A percentile compares a stretch with the other conserved stretches of the same genome.
phyloP scores from a whole-genome alignment of 2,329 filamentous ascomycete genomes.

The Colletotrichum neosansevieriae region DNA sequence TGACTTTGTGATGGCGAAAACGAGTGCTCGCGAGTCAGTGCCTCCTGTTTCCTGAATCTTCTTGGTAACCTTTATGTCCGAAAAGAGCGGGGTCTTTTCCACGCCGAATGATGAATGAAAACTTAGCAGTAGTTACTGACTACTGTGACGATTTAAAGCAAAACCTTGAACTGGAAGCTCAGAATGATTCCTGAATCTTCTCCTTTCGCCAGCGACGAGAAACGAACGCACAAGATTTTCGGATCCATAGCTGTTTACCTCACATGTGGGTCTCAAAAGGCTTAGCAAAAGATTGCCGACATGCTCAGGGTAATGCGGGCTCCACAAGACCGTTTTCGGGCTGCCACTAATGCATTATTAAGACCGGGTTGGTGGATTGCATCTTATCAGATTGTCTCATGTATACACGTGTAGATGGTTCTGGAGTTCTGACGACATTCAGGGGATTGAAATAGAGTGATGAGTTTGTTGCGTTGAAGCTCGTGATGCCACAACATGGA shows the following conservation, averaged over 20 bases:
- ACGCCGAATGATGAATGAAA: too few species aligned
- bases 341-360: conserved; percentile 11
- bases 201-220: not conserved
- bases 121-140: too few species aligned
- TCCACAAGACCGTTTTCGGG: conserved; percentile 1
- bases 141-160: too few species aligned
- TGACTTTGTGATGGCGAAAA: not conserved
- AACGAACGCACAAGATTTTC: not conserved
- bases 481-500: too few species aligned
- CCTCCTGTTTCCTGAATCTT: not conserved
- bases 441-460: not conserved
- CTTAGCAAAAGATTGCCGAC: conserved; percentile 14
- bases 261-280: conserved; percentile 2
- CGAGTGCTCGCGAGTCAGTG: not conserved
- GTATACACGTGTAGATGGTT: not conserved
- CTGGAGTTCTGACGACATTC: not conserved
- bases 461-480: too few species aligned
- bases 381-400: conserved; percentile 9
- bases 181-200: conserved; percentile 7
- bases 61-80: too few species aligned
- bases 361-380: not conserved
- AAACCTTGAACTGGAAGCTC: too few species aligned
- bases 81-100: too few species aligned
- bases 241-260: conserved; percentile 6
- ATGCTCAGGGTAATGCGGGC: conserved; percentile 6